These are phyloP conservation scores for Moelleriella libera DNA, from an alignment of 2,329 filamentous ascomycete genomes.

Conservation along the genomic window DNA sequence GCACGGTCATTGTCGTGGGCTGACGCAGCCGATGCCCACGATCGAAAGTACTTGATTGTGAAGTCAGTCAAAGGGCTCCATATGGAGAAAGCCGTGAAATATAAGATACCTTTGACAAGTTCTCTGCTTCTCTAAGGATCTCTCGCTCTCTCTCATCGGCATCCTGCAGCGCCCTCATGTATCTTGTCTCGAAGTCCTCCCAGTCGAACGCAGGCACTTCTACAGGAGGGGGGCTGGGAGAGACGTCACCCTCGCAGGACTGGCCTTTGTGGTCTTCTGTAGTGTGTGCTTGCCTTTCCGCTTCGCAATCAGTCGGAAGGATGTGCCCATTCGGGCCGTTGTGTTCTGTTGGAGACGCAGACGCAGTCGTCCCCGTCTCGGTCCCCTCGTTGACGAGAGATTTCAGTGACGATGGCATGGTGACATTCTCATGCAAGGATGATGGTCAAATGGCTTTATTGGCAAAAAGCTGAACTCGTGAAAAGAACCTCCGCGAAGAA, in stretches of 20 bases:
- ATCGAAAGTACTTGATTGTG: constrained; percentile 53
- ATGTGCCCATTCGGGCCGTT: too few species aligned
- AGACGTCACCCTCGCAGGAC: constrained; percentile 16
- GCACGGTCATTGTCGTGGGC: constrained; percentile 64
- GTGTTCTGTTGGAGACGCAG: too few species aligned
- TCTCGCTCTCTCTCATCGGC: constrained; percentile 49
- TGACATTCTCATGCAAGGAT: background rate
- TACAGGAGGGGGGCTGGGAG: constrained; percentile 33
- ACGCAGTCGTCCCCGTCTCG: too few species aligned
- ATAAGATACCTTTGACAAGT: constrained; percentile 44
- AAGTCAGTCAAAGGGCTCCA: background rate
- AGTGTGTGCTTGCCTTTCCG: constrained; percentile 13
- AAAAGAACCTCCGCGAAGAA: too few species aligned
- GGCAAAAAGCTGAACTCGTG: too few species aligned
- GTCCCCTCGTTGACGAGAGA: background rate
- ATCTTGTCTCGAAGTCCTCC: constrained; percentile 59
- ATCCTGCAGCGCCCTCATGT: constrained; percentile 49
- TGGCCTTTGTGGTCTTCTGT: constrained; percentile 23
- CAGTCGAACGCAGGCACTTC: constrained; percentile 53
- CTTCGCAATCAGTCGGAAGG: background rate
- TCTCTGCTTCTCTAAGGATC: constrained; percentile 52
- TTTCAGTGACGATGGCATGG: constrained; percentile 1
- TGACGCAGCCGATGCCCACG: constrained; percentile 64
- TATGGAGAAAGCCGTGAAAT: background rate
- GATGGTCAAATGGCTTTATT: too few species aligned